Conservation (phyloP, 768 basidiomycete genomes). For the Lepiota subincarnata region DNA sequence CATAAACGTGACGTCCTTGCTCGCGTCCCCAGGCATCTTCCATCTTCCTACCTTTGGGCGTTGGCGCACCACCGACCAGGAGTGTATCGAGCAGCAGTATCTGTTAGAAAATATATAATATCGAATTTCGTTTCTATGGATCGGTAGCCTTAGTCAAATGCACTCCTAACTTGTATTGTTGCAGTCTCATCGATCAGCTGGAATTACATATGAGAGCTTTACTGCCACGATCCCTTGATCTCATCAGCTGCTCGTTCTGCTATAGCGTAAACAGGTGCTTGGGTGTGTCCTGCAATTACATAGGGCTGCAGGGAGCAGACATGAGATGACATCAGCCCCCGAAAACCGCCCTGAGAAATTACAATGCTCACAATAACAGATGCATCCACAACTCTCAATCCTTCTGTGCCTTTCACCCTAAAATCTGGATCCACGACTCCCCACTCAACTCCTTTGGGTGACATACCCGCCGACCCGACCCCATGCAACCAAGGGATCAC, state of each 20-base stretch:
- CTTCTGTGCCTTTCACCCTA: slow-evolving; percentile 6
- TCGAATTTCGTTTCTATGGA: too few relatives aligned
- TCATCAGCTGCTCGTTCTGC: slow-evolving; percentile 1
- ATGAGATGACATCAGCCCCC: background rate
- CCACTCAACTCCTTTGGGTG: background rate
- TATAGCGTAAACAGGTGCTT: slow-evolving; percentile 4
- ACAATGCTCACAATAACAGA: background rate
- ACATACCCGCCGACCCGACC: slow-evolving; percentile 6
- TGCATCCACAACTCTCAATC: slow-evolving; percentile 4
- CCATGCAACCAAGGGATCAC: background rate
- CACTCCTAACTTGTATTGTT: too few relatives aligned
- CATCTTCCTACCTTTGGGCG: too few relatives aligned
- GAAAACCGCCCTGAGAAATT: too few relatives aligned
- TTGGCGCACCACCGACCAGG: too few relatives aligned
- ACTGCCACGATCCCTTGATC: background rate
- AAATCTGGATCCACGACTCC: slow-evolving; percentile 5
- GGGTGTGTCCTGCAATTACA: slow-evolving; percentile 3
- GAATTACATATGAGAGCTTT: too few relatives aligned
- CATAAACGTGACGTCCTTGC: too few relatives aligned
- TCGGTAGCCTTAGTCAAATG: too few relatives aligned
- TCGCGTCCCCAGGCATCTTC: too few relatives aligned
- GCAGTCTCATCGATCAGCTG: too few relatives aligned
- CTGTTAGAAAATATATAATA: too few relatives aligned
- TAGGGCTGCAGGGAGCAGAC: background rate
- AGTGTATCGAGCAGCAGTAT: too few relatives aligned